phyloP scores from a whole-genome alignment of 164 flowering plant species.

The Chimonanthus praecox region DNA sequence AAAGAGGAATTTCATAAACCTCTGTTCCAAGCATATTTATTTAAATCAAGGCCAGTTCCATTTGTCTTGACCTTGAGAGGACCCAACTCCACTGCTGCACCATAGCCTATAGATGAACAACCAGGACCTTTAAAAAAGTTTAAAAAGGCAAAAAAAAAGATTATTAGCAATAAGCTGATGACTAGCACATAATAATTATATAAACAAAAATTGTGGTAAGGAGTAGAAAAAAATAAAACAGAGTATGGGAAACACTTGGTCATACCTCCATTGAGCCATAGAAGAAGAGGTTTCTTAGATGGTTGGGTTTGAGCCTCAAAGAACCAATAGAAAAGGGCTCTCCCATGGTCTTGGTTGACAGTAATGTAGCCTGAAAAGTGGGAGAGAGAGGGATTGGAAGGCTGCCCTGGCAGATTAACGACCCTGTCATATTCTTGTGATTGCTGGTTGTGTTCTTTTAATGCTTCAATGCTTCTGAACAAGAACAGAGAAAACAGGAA shows the following conservation, averaged over 20 bases:
- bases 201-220: background rate
- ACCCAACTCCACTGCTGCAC: constrained; percentile 68
- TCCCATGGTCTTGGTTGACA: constrained; percentile 54
- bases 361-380: constrained; percentile 69
- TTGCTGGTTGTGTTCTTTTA: constrained; percentile 1
- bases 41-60: constrained; percentile 44
- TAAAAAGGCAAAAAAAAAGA: background rate
- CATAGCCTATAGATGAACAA: constrained; percentile 78
- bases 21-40: constrained; percentile 52
- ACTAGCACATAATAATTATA: too few relatives aligned
- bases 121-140: constrained; percentile 54
- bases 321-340: constrained; percentile 82
- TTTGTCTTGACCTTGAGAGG: constrained; percentile 45
- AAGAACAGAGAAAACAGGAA: constrained; percentile 10
- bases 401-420: constrained; percentile 61
- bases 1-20: constrained; percentile 22
- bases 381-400: constrained; percentile 35
- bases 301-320: constrained; percentile 59
- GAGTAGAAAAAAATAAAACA: too few relatives aligned
- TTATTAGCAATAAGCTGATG: background rate
- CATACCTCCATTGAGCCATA: constrained; percentile 78
- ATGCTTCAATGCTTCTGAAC: constrained; percentile 16
- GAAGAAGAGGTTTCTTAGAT: constrained; percentile 50
- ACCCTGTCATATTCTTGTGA: constrained; percentile 39
- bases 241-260: background rate